Evolutionary conservation across 2,329 filamentous ascomycete genomes (phyloP), one percentile per base, ranked within the genome.

Genomic region (Clonostachys solani): DNA sequence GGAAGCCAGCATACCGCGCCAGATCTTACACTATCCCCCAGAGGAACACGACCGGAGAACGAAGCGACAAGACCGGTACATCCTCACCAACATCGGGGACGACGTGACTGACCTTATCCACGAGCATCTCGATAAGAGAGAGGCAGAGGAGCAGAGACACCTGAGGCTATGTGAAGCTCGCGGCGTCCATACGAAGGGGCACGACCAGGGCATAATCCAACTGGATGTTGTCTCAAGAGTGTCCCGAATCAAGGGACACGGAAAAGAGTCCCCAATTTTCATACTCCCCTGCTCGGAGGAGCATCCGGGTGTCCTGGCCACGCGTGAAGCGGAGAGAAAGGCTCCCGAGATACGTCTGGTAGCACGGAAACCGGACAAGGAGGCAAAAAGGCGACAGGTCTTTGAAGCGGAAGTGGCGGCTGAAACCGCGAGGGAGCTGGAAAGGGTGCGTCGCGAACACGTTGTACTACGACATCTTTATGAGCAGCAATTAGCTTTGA

Each of bases 11-110:
- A 67, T 77, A 2, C 77, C 79, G 1, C 52, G 63, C 38, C 76
- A 29, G 4, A 8, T 29, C 23, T 3, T 29, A 29, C 8, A 29
- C 10, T 29, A 29, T 4, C 23, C 23, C 23, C 23, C 23, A 4
- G 8, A 29, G 23, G 23, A 29, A 29, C 44, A 50, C 2, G 73
- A 74, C 5, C 71, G 82, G 17, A 72, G 75, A 47, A 69, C 86
- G 19, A 71, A 68, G 56, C 73, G 74, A 1, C 79, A 83, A 63
- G 77, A 81, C 56, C 68, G 70, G 10, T 83, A 74, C 63, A 59
- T 83, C 13, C 63, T 84, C 3, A 73, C 67, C 51, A 81, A 82
- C 50, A 71, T 72, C 0, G 76, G 76, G 5, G 72, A 80, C 37
- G 76, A 79, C 44, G 64, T 80, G 15, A 74, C 68, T 49, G 54